These are phyloP conservation scores for Boletus sp. DNA, from an alignment of 768 basidiomycete genomes.

Conservation along the genomic window DNA sequence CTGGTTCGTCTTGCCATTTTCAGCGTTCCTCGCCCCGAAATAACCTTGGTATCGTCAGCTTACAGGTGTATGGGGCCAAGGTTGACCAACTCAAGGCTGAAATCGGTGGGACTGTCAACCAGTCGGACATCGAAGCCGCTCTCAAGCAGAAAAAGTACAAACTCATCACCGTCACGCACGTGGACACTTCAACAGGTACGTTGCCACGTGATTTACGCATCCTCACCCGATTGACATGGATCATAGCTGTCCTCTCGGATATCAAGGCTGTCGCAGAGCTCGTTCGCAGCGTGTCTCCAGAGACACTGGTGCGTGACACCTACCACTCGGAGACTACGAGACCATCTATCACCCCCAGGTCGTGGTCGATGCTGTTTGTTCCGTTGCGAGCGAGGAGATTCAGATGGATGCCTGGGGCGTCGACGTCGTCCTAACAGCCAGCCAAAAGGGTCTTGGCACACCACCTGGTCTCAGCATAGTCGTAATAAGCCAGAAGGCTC, in stretches of 20 bases:
- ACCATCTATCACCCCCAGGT: constrained; percentile 42
- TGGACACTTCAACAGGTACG: constrained; percentile 83
- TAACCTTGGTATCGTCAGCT: constrained; percentile 39
- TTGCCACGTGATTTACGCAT: background rate
- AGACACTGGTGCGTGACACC: constrained; percentile 61
- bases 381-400: constrained; percentile 95
- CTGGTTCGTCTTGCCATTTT: constrained; percentile 49
- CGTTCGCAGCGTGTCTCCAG: constrained; percentile 75
- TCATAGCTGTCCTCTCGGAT: constrained; percentile 77
- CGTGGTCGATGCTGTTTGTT: constrained; percentile 91
- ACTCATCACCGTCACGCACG: constrained; percentile 90
- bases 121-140: constrained; percentile 60
- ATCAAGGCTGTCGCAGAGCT: constrained; percentile 72
- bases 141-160: constrained; percentile 83
- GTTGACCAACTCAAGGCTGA: constrained; percentile 83
- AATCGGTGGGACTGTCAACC: constrained; percentile 72
- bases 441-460: constrained; percentile 89
- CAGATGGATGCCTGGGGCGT: constrained; percentile 91
- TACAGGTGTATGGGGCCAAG: constrained; percentile 84
- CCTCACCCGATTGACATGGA: background rate
- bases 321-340: background rate
- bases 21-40: background rate
- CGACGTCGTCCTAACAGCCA: constrained; percentile 83
- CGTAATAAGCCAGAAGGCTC: constrained; percentile 74
- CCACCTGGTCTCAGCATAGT: constrained; percentile 93